Conservation (phyloP, 768 basidiomycete species). For the Termitomyces eurrhizus region DNA sequence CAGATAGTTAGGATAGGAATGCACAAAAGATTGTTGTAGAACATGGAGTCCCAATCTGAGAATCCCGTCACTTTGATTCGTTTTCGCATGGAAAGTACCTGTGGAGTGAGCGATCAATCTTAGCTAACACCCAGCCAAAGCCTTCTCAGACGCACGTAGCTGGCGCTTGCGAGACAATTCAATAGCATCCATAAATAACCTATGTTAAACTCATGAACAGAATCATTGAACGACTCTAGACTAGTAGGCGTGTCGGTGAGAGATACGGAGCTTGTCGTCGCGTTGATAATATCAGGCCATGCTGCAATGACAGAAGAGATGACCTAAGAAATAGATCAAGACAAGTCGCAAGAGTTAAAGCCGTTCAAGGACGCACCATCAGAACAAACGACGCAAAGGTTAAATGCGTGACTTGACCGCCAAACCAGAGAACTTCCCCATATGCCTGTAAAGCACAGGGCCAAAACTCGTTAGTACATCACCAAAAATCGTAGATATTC, state of each 20-base stretch:
- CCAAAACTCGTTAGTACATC: conserved; percentile 3
- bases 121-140: neutral
- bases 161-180: conserved; percentile 88
- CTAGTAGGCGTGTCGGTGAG: neutral
- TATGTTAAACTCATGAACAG: conserved; percentile 53
- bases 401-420: conserved; percentile 79
- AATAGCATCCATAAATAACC: conserved; percentile 97
- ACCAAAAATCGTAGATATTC: neutral
- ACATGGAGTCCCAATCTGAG: conserved; percentile 98
- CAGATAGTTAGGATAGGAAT: conserved; percentile 85
- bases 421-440: conserved; percentile 97
- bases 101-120: conserved; percentile 10
- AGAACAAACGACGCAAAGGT: conserved; percentile 88
- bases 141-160: conserved; percentile 58
- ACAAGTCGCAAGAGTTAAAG: neutral
- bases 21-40: conserved; percentile 95
- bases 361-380: conserved; percentile 57
- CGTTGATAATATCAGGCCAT: conserved; percentile 78
- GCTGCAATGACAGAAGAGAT: conserved; percentile 95
- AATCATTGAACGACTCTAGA: conserved; percentile 39
- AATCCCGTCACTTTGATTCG: conserved; percentile 93
- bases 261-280: conserved; percentile 18
- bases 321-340: conserved; percentile 44
- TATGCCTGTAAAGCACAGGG: conserved; percentile 61
- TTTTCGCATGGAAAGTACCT: conserved; percentile 96